Evolutionary conservation across 306 rosid genomes (phyloP).

Genomic region (Amphicarpaea edgeworthii): DNA sequence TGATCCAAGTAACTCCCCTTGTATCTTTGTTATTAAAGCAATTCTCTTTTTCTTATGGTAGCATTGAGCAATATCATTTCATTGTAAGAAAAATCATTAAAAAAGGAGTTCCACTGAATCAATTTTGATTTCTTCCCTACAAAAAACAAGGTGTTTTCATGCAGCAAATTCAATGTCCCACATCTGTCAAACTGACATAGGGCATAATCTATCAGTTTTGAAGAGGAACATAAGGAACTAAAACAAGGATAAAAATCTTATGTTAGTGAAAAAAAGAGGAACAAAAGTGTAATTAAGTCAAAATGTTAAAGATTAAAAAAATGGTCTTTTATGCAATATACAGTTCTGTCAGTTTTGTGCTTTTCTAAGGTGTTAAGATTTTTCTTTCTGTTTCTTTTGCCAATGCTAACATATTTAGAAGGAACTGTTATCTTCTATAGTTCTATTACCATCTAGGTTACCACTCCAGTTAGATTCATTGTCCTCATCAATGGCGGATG

Average conservation of each 20-base stretch:
- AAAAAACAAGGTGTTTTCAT: not conserved
- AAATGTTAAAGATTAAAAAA: constrained; percentile 10
- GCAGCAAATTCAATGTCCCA: not conserved
- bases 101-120: not conserved
- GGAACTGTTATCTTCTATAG: not conserved
- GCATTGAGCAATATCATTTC: not conserved
- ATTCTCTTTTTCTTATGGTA: not conserved
- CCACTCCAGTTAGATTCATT: constrained; percentile 11
- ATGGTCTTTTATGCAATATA: not conserved
- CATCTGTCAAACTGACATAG: not conserved
- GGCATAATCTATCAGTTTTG: not conserved
- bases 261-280: not conserved
- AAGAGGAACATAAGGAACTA: not conserved
- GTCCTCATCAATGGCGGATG: no score
- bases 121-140: not conserved
- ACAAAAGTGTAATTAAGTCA: not conserved
- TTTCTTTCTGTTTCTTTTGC: not conserved
- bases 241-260: not conserved
- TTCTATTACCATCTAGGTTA: constrained; percentile 4
- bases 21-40: not conserved
- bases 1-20: constrained; percentile 8
- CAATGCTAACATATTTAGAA: not conserved
- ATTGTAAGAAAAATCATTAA: not conserved
- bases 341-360: not conserved
- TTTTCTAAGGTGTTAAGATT: not conserved